Base-by-base conservation (phyloP, 1,284 basidiomycete genomes). In the Melanopsichium pennsylvanicum region DNA sequence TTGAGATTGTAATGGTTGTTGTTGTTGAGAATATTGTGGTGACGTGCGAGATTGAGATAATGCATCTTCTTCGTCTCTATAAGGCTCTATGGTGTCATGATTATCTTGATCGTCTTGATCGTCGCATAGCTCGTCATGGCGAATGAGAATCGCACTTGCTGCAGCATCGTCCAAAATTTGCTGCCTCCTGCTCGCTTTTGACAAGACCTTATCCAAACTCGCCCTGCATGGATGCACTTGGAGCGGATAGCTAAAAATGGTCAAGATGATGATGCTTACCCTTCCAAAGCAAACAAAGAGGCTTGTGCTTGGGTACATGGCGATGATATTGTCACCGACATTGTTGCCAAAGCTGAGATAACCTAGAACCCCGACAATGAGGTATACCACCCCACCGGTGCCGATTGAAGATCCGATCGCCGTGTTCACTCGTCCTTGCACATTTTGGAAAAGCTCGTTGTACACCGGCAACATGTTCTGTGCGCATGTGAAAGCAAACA, bases 281-380 rank as follows among this genome's bases (percentile, higher is more conserved):
- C 97, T 92, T 6, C 94, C 94, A 63, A 96, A 81, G 33, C 94
- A 93, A 64, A 98, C 91, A 81, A 96, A 91, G 27, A 95, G 82
- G 32, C 92, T 93, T 1, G 90, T 91, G n/a, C 91, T 88, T 2
- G 93, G 93, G 77, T 96, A 97, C 81, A 74, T 80, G 31, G 79
- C 71, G 33, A 80, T 80, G 48, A 81, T 79, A 52, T 81, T 81
- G 42, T 71, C 68, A 15, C 67, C 64, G 4, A 78, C 74, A 75
- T 88, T 89, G 39, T 88, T 88, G 2, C 96, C 96, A 81, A 99
- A 99, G 0, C 95, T 97, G 35, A 97, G 84, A 81, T 98, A 98
- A 0, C 96, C 96, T 70, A 95, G 88, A 13, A 75, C 68, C 5
- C 72, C 79, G 2, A 81, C 75, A 32, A 79, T 66, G 25, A 76